These are phyloP conservation scores for Saururus chinensis DNA, from an alignment of 164 flowering plant species.

Conservation along the genomic window DNA sequence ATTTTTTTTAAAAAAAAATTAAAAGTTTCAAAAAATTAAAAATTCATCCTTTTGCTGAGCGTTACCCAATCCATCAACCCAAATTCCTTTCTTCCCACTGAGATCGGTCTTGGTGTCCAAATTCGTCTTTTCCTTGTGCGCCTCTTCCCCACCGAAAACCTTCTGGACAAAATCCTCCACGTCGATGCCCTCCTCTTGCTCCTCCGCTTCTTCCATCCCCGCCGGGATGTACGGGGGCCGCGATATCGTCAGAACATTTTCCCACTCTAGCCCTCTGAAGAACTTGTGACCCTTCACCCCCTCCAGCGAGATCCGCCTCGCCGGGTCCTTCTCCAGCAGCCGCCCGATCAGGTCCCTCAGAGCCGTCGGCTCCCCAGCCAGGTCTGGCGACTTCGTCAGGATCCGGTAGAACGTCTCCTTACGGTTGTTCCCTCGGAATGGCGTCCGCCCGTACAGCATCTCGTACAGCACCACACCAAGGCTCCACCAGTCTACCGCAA, in stretches of 20 bases:
- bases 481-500: slow-evolving; percentile 91
- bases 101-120: background rate
- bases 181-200: slow-evolving; percentile 30
- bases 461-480: slow-evolving; percentile 77
- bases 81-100: slow-evolving; percentile 1
- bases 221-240: slow-evolving; percentile 70
- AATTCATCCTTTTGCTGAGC: slow-evolving; percentile 6
- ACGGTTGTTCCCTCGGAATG: slow-evolving; percentile 56
- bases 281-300: slow-evolving; percentile 70
- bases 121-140: background rate
- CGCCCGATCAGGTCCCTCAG: slow-evolving; percentile 59
- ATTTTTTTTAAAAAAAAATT: too few species aligned
- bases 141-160: slow-evolving; percentile 18
- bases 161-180: slow-evolving; percentile 44
- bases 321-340: slow-evolving; percentile 60
- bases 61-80: slow-evolving; percentile 11
- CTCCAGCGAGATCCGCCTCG: slow-evolving; percentile 33
- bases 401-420: slow-evolving; percentile 76
- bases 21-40: slow-evolving; percentile 7
- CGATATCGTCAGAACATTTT: slow-evolving; percentile 24
- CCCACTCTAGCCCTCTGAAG: slow-evolving; percentile 60
- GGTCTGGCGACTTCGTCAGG: slow-evolving; percentile 35
- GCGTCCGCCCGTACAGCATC: slow-evolving; percentile 87
- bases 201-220: slow-evolving; percentile 5
- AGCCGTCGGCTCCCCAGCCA: slow-evolving; percentile 63